Base-by-base conservation (phyloP, 495 filamentous ascomycete genomes). In the Paragyromitra xinjiangensis region DNA sequence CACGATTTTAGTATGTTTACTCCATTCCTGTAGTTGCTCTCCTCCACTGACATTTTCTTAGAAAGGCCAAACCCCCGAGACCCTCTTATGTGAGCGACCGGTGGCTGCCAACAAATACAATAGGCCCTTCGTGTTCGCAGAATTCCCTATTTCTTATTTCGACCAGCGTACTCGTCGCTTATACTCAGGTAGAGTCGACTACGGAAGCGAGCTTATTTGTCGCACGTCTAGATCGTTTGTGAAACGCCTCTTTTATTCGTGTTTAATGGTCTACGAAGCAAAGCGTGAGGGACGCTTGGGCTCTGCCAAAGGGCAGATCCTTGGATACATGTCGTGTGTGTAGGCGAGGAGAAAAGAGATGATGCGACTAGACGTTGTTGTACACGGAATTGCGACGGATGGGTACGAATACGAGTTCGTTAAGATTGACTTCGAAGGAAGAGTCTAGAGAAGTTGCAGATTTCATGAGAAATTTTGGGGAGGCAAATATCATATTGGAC, bases 11-110 rank as follows among this genome's bases (percentile, higher is more conserved):
- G 26, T 61, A 61, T 61, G 11, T 61, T 61, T 61, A 39, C 37
- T 12, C 56, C 56, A 7, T 61, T 61, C 56, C 29, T 39, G 56
- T 16, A 61, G 56, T 29, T 11, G n/a, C 56, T 61, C 14, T 37
- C 29, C 12, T 39, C 16, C 26, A 61, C 8, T 61, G 29, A n/a
- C 14, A 39, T 39, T 34, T 59, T 24, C 29, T 39, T 39, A 61
- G 56, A 39, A 61, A 37, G 26, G 29, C 6, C 6, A 61, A 61
- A 61, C 24, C 19, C 37, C 14, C 24, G 29, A 39, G n/a, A 61
- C 4, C 24, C 56, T 39, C 14, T 39, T 4, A 26, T 61, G 26
- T 14, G 12, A 16, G 26, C 24, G 51, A n/a, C 55, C 55, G 9
- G 55, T 0, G 26, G 14, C 55, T 0, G 26, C 8, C 26, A 59